Conservation (phyloP, 176 grass and related monocot species). For the Microstegium vimineum region DNA sequence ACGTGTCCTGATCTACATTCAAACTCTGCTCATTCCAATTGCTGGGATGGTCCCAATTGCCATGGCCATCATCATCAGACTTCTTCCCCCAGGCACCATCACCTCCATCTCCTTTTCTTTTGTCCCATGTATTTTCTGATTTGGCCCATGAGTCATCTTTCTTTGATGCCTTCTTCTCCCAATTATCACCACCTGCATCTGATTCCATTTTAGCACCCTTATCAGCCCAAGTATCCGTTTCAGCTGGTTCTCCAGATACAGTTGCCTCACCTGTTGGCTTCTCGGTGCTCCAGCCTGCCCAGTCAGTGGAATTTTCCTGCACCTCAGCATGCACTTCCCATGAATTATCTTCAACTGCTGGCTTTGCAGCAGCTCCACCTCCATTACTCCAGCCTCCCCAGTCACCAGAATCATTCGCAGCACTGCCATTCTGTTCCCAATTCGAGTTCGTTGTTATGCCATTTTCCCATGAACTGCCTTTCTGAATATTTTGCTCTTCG, state of each 20-base stretch:
- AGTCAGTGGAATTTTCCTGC: conserved; percentile 29
- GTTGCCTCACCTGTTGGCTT: conserved; percentile 25
- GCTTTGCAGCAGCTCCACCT: conserved; percentile 35
- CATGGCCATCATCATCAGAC: neutral
- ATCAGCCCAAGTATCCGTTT: conserved; percentile 33
- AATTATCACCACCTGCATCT: conserved; percentile 12
- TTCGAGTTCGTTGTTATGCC: conserved; percentile 11
- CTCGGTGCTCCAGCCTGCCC: conserved; percentile 49
- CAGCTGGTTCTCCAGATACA: conserved; percentile 17
- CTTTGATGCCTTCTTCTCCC: conserved; percentile 1
- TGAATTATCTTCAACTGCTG: conserved; percentile 41
- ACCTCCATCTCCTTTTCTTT: conserved; percentile 21
- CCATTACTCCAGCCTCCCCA: conserved; percentile 67
- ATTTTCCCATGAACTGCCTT: conserved; percentile 39
- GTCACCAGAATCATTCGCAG: conserved; percentile 40
- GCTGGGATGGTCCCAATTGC: neutral
- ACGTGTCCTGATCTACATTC: neutral
- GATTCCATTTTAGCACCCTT: conserved; percentile 10
- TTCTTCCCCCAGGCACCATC: conserved; percentile 15
- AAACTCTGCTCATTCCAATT: conserved; percentile 8
- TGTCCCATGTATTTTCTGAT: neutral
- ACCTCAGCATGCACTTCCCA: conserved; percentile 21
- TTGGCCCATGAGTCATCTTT: conserved; percentile 18
- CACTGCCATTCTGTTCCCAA: conserved; percentile 52
- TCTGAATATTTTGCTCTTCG: conserved; percentile 47